Percentiles rank a stretch among this genome's conserved stretches.
Evolutionary conservation across 805 yeast species (phyloP).

Genomic region (Dipodascopsis uninucleata): DNA sequence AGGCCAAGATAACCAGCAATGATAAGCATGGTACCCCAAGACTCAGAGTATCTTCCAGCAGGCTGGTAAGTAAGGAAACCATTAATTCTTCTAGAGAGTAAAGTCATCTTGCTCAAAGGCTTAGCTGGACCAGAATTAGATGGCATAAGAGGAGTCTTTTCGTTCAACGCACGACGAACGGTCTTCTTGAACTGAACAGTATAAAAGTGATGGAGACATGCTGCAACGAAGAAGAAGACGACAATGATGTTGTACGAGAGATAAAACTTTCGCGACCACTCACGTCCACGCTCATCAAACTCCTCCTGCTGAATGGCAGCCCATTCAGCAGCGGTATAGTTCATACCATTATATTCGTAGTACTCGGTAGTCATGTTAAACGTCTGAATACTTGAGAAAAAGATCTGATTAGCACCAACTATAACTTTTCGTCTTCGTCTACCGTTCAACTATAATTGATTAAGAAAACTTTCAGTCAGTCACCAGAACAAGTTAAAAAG

Average conservation of each 20-base stretch:
- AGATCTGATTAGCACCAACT: too few species aligned
- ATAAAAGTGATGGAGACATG: slow-evolving; percentile 26
- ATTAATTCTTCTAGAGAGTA: slow-evolving; percentile 14
- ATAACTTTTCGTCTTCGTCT: too few species aligned
- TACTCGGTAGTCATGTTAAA: slow-evolving; percentile 14
- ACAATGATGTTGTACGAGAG: slow-evolving; percentile 27
- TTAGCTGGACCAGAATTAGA: slow-evolving; percentile 11
- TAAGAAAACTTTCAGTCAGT: too few species aligned
- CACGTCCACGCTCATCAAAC: slow-evolving; percentile 28
- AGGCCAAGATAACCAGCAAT: slow-evolving; percentile 23
- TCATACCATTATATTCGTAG: slow-evolving; percentile 19
- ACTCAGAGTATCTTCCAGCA: slow-evolving; percentile 26
- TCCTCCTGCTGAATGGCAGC: slow-evolving; percentile 26
- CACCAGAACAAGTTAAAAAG: too few species aligned
- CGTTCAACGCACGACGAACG: slow-evolving; percentile 14
- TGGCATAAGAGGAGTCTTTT: slow-evolving; percentile 26
- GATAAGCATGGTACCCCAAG: slow-evolving; percentile 25
- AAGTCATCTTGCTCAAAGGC: slow-evolving; percentile 10
- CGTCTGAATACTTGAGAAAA: too few species aligned
- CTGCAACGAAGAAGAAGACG: slow-evolving; percentile 24
- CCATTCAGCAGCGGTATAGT: slow-evolving; percentile 25
- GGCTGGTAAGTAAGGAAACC: slow-evolving; percentile 26
- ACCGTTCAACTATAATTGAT: too few species aligned
- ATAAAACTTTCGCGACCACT: slow-evolving; percentile 28
- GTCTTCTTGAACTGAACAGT: slow-evolving; percentile 27